phyloP scores from a whole-genome alignment of 176 grass and related monocot genomes.

The Carex littledalei region DNA sequence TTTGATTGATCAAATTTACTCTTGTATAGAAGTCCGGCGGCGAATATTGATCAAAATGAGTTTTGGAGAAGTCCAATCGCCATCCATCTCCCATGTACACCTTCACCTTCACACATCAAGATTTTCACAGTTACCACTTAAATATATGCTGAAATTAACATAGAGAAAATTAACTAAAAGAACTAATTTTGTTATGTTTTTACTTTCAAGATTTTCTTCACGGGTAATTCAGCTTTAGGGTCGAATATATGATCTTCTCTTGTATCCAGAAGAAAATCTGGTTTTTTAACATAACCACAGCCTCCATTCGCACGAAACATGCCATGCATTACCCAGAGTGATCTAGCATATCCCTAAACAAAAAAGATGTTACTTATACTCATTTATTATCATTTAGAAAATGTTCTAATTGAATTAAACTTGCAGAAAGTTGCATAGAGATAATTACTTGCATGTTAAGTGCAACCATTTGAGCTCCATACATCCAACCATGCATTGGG shows the following conservation, averaged over 20 bases:
- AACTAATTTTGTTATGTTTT: neutral
- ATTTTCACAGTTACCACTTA: neutral
- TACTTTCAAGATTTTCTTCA: slow-evolving; percentile 59
- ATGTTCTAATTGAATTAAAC: neutral
- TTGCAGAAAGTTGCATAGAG: neutral
- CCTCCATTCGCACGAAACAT: slow-evolving; percentile 88
- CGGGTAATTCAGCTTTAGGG: slow-evolving; percentile 30
- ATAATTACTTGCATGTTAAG: slow-evolving; percentile 71
- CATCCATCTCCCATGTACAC: slow-evolving; percentile 87
- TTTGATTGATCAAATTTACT: slow-evolving; percentile 23
- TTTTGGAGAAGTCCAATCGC: slow-evolving; percentile 57
- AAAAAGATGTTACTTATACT: neutral
- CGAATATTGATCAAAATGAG: slow-evolving; percentile 66
- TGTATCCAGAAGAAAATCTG: slow-evolving; percentile 42
- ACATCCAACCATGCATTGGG: slow-evolving; percentile 57
- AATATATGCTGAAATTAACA: neutral
- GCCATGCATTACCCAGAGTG: slow-evolving; percentile 72
- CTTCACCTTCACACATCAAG: slow-evolving; percentile 49
- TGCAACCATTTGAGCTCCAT: slow-evolving; percentile 83
- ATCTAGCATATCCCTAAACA: slow-evolving; percentile 54
- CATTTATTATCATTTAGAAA: neutral
- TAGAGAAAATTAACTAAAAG: neutral
- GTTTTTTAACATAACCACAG: slow-evolving; percentile 91
- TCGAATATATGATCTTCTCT: slow-evolving; percentile 33
- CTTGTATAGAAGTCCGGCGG: slow-evolving; percentile 79